Base-by-base conservation (phyloP, 2,329 filamentous ascomycete species). In the Dactylonectria macrodidyma region DNA sequence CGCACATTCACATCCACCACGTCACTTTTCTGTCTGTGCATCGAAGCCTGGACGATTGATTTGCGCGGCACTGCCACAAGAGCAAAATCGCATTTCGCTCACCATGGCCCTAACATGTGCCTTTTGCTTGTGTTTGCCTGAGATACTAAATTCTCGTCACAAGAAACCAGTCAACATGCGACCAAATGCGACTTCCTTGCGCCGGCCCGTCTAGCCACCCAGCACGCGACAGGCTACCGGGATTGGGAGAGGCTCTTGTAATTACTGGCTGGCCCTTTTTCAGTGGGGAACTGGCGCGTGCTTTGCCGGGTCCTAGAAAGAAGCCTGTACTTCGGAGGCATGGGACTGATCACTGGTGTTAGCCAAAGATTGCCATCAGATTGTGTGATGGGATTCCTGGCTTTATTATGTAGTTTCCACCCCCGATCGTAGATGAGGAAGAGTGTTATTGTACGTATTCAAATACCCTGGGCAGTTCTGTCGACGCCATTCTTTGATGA, bases 171-270 rank as follows among this genome's bases (percentile, higher is more conserved):
- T 30, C 26, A 30, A 7, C 16, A 52, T 14, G 48, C 26, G 16
- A n/a, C 3, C 48, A 52, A 52, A 12, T n/a, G 26, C 3, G 30
- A 34, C 26, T 34, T 52, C 16, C 19, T 52, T 8, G 22, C 9
- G 12, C 14, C 10, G 30, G 51, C 41, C 14, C 41, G 41, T 44
- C 41, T 8, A n/a, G 8, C 16, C 41, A 44, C 26, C 26, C 26
- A 30, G 26, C 62, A 65, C 62, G 57, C 62, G 62, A 61, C 62
- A 48, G 9, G 34, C 58, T 57, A 55, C 63, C 62, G 44, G 44
- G 57, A 56, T 65, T 14, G 50, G 62, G 26, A 30, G 26, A 55
- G 19, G 41, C 51, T 16, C 26, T 59, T n/a, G 44, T 52, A 51
- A 30, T 30, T 30, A 30, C 4, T 30, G 4, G 26, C 30, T 51